phyloP scores from a whole-genome alignment of 208 protist genomes.

The Acanthamoeba sp. region DNA sequence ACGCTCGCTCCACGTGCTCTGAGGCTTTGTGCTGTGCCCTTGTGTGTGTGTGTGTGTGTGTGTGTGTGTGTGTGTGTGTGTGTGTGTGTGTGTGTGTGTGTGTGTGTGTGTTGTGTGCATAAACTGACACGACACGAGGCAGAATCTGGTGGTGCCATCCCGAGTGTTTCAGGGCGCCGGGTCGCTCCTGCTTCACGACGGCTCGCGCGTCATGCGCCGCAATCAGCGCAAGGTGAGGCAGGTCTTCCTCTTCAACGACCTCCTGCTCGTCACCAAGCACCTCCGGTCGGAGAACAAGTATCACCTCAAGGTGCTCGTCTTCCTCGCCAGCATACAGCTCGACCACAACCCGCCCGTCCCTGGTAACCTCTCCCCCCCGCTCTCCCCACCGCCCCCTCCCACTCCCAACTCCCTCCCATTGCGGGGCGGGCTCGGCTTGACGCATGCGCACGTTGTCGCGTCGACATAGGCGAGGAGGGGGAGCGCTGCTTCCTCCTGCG shows the following conservation, averaged over 20 bases:
- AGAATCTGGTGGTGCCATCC: conserved; percentile 15
- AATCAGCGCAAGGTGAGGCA: conserved; percentile 51
- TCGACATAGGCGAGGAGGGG: background rate
- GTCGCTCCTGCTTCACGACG: conserved; percentile 3
- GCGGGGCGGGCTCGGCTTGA: too few relatives aligned
- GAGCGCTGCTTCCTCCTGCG: conserved; percentile 48
- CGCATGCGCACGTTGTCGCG: background rate
- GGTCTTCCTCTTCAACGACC: conserved; percentile 65
- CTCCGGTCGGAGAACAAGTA: conserved; percentile 33
- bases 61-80: background rate
- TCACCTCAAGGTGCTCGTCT: conserved; percentile 54
- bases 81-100: too few relatives aligned
- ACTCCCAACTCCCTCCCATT: too few relatives aligned
- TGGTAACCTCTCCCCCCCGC: background rate
- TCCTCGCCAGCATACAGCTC: conserved; percentile 11
- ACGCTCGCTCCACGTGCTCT: background rate
- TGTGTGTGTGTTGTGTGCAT: too few relatives aligned
- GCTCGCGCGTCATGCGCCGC: conserved; percentile 29
- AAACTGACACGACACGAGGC: background rate
- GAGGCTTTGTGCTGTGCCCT: background rate
- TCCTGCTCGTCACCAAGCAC: conserved; percentile 64
- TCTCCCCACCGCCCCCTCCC: background rate
- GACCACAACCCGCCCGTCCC: conserved; percentile 34
- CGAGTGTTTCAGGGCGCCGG: conserved; percentile 29
- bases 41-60: background rate